Percentiles rank a stretch among this genome's conserved stretches.
Evolutionary conservation across 305 asterid species (phyloP).

Genomic region (Solanum chacoense): DNA sequence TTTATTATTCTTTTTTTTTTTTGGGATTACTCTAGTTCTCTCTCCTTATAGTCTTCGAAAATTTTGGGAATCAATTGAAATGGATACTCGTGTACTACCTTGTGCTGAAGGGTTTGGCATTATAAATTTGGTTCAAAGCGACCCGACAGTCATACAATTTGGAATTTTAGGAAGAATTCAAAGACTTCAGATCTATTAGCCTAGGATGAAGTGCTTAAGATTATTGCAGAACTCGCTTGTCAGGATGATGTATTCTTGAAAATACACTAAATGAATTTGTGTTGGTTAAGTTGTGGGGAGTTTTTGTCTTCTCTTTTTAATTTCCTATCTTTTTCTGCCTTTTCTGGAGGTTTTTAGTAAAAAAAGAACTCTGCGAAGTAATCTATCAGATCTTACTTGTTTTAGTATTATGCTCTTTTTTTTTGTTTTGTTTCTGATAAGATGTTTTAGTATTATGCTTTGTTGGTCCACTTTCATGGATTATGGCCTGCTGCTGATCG

Average conservation of each 20-base stretch:
- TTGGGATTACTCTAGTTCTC: not conserved
- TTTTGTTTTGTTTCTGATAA: not conserved
- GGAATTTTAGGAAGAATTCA: not conserved
- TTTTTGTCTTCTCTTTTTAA: not conserved
- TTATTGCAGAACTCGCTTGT: not conserved
- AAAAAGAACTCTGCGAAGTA: not conserved
- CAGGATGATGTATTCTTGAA: not conserved
- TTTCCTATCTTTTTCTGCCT: not conserved
- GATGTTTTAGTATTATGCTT: not conserved
- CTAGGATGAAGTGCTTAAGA: not conserved
- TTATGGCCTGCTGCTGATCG: not conserved
- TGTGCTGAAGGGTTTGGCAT: not conserved
- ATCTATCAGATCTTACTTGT: not conserved
- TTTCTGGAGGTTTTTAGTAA: not conserved
- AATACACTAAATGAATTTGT: not conserved
- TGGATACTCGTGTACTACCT: not conserved
- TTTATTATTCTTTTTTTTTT: not conserved
- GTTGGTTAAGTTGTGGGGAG: not conserved
- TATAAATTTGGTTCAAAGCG: not conserved
- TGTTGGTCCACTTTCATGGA: not conserved
- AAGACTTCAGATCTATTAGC: not conserved
- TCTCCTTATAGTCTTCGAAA: not conserved
- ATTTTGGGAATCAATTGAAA: not conserved
- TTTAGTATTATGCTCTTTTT: not conserved
- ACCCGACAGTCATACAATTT: not conserved